A percentile compares a stretch with the other conserved stretches of the same genome.
phyloP scores from a whole-genome alignment of 345 rosid species.

The Alliaria petiolata region DNA sequence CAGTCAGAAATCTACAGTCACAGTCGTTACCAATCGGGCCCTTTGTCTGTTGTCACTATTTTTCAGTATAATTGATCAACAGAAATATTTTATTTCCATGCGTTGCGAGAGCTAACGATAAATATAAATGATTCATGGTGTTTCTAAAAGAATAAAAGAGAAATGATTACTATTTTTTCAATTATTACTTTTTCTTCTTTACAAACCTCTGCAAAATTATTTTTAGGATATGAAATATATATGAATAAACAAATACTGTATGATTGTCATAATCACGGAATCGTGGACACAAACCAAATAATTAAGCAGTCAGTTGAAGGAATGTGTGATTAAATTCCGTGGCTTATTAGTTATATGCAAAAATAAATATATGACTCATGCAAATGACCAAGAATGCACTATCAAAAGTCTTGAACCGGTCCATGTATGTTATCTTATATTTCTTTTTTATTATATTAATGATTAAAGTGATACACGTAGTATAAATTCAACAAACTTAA shows the following conservation, averaged over 20 bases:
- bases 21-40: no score
- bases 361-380: background rate
- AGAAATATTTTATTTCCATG: background rate
- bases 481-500: background rate
- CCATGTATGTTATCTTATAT: background rate
- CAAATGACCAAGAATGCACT: conserved; percentile 6
- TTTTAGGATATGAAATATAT: background rate
- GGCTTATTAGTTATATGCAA: conserved; percentile 4
- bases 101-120: background rate
- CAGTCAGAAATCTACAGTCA: no score
- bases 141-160: background rate
- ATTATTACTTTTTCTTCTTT: background rate
- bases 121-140: background rate
- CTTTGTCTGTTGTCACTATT: no score
- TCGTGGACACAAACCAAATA: conserved; percentile 10
- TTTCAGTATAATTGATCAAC: no score
- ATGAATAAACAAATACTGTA: background rate
- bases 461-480: background rate
- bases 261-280: conserved; percentile 16
- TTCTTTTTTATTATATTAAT: background rate
- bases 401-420: background rate
- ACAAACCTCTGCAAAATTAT: background rate
- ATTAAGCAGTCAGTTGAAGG: conserved; percentile 14
- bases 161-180: background rate
- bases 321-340: background rate